A percentile compares a stretch with the other conserved stretches of the same genome.
These are phyloP conservation scores for Yamadazyma dendronema DNA, from an alignment of 1,139 yeast genomes.

Conservation along the genomic window DNA sequence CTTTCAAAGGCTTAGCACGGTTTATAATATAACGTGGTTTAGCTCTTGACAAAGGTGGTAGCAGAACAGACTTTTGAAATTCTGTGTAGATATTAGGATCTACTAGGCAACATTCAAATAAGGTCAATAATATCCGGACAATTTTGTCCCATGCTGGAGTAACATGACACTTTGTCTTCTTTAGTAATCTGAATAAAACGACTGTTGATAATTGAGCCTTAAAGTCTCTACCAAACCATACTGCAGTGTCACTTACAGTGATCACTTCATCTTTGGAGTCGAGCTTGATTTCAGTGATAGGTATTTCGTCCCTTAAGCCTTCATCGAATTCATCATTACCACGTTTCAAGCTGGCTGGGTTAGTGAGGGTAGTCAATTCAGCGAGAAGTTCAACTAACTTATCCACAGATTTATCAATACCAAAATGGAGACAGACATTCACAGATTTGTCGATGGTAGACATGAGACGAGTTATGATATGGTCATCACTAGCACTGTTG, in stretches of 20 bases:
- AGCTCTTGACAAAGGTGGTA: constrained; percentile 58
- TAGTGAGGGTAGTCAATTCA: constrained; percentile 56
- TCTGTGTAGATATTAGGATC: constrained; percentile 65
- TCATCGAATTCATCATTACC: constrained; percentile 23
- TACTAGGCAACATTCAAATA: constrained; percentile 73
- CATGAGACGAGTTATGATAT: constrained; percentile 81
- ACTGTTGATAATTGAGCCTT: constrained; percentile 90
- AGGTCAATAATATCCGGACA: constrained; percentile 56
- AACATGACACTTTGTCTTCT: constrained; percentile 51
- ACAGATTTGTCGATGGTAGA: constrained; percentile 86
- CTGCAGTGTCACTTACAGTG: constrained; percentile 78
- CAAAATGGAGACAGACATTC: constrained; percentile 66
- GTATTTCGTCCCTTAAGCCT: constrained; percentile 43
- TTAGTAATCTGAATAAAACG: constrained; percentile 75
- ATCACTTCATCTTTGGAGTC: constrained; percentile 53
- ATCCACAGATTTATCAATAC: constrained; percentile 58
- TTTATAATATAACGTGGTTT: constrained; percentile 65
- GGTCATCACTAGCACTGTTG: constrained; percentile 87
- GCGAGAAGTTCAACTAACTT: constrained; percentile 62
- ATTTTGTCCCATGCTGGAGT: constrained; percentile 61
- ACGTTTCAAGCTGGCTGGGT: constrained; percentile 15
- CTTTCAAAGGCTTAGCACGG: constrained; percentile 61
- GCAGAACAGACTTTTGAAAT: constrained; percentile 54
- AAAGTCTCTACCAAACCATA: constrained; percentile 84
- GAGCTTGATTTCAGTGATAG: constrained; percentile 47